Evolutionary conservation across 2,329 filamentous ascomycete species (phyloP).

Genomic region (Aspergillus persii): DNA sequence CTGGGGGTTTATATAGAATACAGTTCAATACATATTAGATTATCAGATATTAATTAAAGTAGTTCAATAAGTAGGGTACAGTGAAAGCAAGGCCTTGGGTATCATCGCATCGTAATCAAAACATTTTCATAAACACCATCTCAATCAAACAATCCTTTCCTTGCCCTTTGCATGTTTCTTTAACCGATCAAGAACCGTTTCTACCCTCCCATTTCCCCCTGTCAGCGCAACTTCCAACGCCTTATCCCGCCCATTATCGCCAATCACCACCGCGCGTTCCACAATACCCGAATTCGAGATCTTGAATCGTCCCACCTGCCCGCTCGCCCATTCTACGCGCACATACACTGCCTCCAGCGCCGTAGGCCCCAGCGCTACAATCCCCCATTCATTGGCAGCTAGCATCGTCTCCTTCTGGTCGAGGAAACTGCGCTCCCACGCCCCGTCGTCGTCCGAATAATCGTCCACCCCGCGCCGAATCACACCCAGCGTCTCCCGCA

Average conservation of each 20-base stretch:
- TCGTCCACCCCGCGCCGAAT: slow-evolving; percentile 12
- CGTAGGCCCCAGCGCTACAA: slow-evolving; percentile 35
- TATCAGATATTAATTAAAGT: not conserved
- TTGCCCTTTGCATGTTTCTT: slow-evolving; percentile 8
- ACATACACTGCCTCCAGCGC: slow-evolving; percentile 43
- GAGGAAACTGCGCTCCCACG: slow-evolving; percentile 16
- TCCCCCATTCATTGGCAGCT: slow-evolving; percentile 26
- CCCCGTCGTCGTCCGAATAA: slow-evolving; percentile 14
- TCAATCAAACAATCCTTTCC: not conserved
- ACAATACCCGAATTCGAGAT: slow-evolving; percentile 41
- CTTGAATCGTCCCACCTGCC: slow-evolving; percentile 44
- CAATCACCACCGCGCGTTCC: slow-evolving; percentile 44
- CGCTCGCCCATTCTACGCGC: slow-evolving; percentile 45
- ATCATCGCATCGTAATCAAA: not conserved
- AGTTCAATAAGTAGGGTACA: not conserved
- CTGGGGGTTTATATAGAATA: slow-evolving; percentile 19
- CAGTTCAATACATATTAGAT: not conserved
- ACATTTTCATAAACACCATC: not conserved
- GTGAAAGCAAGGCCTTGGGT: not conserved
- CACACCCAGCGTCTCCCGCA: slow-evolving; percentile 33
- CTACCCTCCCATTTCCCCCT: slow-evolving; percentile 34
- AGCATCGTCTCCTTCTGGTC: slow-evolving; percentile 11
- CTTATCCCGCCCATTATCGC: slow-evolving; percentile 40
- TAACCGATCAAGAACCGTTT: slow-evolving; percentile 34
- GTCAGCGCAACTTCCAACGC: slow-evolving; percentile 33